phyloP scores from a whole-genome alignment of 106 monocot species.

The Vanilla planifolia region DNA sequence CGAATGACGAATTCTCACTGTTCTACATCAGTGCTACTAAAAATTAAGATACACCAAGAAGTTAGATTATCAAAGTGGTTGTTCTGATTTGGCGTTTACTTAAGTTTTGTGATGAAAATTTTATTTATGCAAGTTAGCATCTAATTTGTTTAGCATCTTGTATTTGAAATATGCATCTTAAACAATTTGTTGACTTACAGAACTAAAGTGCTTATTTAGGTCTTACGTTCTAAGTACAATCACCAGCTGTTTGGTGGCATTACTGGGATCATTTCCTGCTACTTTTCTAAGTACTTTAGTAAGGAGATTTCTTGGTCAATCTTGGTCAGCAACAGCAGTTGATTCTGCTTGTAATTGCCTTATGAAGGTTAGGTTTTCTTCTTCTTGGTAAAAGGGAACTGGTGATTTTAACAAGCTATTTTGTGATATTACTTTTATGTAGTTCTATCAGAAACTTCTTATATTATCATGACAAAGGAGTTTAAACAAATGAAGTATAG shows the following conservation, averaged over 20 bases:
- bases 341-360: conserved; percentile 60
- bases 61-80: not conserved
- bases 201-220: no score
- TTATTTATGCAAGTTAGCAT: not conserved
- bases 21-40: no score
- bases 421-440: no score
- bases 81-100: not conserved
- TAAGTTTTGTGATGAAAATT: not conserved
- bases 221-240: conserved; percentile 47
- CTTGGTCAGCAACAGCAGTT: conserved; percentile 75
- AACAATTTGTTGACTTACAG: no score
- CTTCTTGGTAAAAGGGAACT: no score
- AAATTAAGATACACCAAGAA: not conserved
- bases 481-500: no score
- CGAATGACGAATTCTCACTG: no score
- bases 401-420: no score
- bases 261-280: conserved; percentile 51
- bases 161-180: no score
- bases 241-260: conserved; percentile 42
- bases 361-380: conserved; percentile 37
- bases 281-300: conserved; percentile 30
- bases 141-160: not conserved
- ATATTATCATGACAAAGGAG: no score
- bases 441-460: no score
- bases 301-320: conserved; percentile 45